Base-by-base conservation (phyloP, 2,329 filamentous ascomycete genomes). In the Penicillium psychrosexuale region DNA sequence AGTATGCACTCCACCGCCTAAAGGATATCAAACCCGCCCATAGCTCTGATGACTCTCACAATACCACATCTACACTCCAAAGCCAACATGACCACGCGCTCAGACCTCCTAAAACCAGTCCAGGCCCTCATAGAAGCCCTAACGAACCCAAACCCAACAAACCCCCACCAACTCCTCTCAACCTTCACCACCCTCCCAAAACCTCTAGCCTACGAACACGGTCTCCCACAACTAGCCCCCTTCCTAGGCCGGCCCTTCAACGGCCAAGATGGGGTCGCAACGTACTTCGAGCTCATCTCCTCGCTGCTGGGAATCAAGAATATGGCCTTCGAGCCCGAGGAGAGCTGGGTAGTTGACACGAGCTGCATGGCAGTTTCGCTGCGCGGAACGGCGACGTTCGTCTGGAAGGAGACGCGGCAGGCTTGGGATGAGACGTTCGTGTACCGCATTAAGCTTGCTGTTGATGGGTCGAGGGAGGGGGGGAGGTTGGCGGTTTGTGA, bases 221-320 rank as follows among this genome's bases (percentile, higher is more conserved):
- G 75, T n/a, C 70, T 73, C 27, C 61, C 65, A 1, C 47, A 63
- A n/a, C 65, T 76, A 19, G 72, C 74, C 3, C 75, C 75, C 2
- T 78, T 77, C 61, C 62, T 77, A 4, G 75, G 75, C 31, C 72
- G 72, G 13, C 62, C 67, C n/a, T 77, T 75, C 59, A 69, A 61
- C 12, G 75, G 75, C 36, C 48, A 48, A 5, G 62, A 69, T 12
- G 74, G 71, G 0, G 53, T 76, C 9, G 52, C 53, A 28, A 55
- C 62, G 15, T 78, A 78, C 59, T 77, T 77, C 53, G 60, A 67
- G 8, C 38, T 72, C 0, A 38, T 78, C 6, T 55, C 60, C 2
- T 57, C 69, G 5, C 49, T 58, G 11, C 63, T 78, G 9, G 53
- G 55, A 1, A 72, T 75, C 53, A 60, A 71, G 30, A 61, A 69